Conservation (phyloP, 768 basidiomycete genomes). For the Sarcomyxa edulis region DNA sequence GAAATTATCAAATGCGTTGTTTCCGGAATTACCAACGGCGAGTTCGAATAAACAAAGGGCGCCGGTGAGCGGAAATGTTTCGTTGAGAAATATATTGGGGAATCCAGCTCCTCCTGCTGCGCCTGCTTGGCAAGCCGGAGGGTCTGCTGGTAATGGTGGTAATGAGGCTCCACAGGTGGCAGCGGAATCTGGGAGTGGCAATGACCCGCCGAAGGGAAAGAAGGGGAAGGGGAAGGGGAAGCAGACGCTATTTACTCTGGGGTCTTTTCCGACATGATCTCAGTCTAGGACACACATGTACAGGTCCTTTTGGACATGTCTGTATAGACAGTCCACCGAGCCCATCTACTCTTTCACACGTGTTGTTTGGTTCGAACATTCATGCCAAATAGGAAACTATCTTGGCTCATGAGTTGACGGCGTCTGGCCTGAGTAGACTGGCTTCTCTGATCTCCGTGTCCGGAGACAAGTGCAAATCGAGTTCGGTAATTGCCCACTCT, state of each 20-base stretch:
- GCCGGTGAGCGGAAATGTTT: constrained; percentile 56
- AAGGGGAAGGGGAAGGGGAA: constrained; percentile 82
- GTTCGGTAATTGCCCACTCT: too few relatives aligned
- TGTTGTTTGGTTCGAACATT: too few relatives aligned
- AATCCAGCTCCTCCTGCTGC: constrained; percentile 29
- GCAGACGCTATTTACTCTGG: constrained; percentile 73
- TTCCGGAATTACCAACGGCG: constrained; percentile 64
- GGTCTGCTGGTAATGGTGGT: constrained; percentile 10
- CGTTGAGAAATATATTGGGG: constrained; percentile 64
- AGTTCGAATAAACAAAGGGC: constrained; percentile 34
- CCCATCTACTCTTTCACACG: too few relatives aligned
- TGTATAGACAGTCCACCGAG: too few relatives aligned
- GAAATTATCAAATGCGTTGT: constrained; percentile 48
- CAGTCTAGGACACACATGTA: too few relatives aligned
- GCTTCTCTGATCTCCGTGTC: background rate
- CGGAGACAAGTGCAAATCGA: too few relatives aligned
- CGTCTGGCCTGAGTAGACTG: too few relatives aligned
- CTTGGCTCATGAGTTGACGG: background rate
- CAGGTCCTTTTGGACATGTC: too few relatives aligned
- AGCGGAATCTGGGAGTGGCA: constrained; percentile 9
- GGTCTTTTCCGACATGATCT: constrained; percentile 37
- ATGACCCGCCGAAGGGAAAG: constrained; percentile 42
- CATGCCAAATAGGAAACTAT: too few relatives aligned
- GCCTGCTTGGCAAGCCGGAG: constrained; percentile 36
- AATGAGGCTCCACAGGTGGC: constrained; percentile 8